Evolutionary conservation across 2,329 filamentous ascomycete species (phyloP).

Genomic region (Fusarium oligoseptatum): DNA sequence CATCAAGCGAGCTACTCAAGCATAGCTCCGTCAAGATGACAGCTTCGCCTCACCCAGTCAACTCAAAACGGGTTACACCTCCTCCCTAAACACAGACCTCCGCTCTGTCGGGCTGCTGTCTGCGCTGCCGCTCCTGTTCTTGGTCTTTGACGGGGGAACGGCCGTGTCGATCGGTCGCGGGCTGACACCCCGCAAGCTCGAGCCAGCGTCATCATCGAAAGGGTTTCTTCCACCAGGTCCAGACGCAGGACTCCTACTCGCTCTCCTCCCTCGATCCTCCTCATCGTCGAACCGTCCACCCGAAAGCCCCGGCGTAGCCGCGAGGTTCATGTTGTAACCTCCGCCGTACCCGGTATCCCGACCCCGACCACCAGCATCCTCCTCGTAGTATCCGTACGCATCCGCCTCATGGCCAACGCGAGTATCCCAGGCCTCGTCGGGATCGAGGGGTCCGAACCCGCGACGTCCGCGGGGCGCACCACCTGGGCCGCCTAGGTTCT

Average conservation of each 20-base stretch:
- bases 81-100: slow-evolving; percentile 78
- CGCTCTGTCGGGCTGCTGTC: slow-evolving; percentile 75
- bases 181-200: slow-evolving; percentile 78
- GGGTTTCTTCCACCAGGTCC: slow-evolving; percentile 65
- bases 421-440: slow-evolving; percentile 88
- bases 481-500: slow-evolving; percentile 59
- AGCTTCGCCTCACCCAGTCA: neutral
- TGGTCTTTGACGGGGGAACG: slow-evolving; percentile 42
- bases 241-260: slow-evolving; percentile 58
- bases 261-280: slow-evolving; percentile 57
- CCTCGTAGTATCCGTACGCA: slow-evolving; percentile 79
- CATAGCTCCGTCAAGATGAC: neutral
- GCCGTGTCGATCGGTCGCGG: slow-evolving; percentile 76
- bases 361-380: slow-evolving; percentile 57
- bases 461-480: slow-evolving; percentile 58
- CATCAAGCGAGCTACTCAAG: neutral
- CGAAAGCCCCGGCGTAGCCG: slow-evolving; percentile 51
- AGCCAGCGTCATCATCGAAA: slow-evolving; percentile 77
- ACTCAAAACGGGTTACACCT: slow-evolving; percentile 62
- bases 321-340: slow-evolving; percentile 65
- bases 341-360: slow-evolving; percentile 52
- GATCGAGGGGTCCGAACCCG: slow-evolving; percentile 78
- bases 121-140: slow-evolving; percentile 50
- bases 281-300: slow-evolving; percentile 44
- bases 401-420: slow-evolving; percentile 82